Evolutionary conservation across 768 basidiomycete genomes (phyloP), one percentile per base, ranked within the genome.

Genomic region (Mycena alexandri): DNA sequence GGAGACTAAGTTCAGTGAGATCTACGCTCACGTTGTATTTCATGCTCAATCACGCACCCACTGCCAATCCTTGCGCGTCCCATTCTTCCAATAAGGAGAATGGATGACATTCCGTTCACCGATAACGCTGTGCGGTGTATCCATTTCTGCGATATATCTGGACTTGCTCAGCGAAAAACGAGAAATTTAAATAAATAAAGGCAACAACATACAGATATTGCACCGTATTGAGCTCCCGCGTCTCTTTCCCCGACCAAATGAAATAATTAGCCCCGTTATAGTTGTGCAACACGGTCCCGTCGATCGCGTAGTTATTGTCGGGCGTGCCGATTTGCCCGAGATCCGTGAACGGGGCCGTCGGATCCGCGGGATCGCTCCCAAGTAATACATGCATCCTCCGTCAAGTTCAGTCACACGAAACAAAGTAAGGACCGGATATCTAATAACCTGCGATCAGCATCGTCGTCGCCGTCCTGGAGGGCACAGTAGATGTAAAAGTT

Each of bases 81-180:
- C 65, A 22, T 66, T 55, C 6, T 57, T 24, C 65, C 65, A 66
- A 21, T 66, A 66, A 14, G 65, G 65, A 19, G 65, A 66, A n/a
- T 66, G 65, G 1, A 66, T 66, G 16, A 44, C 29, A 12, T 43
- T 17, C 19, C 65, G 51, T 21, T 66, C 65, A 42, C 57, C 48
- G 12, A 46, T 19, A 2, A 66, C 38, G 29, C 59, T 59, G 25
- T 59, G 25, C 16, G 65, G 57, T 8, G 57, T 66, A 24, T 59
- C 65, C 65, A 66, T 66, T 33, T 66, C 29, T 16, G 65, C 65
- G n/a, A 66, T 66, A 36, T 66, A 66, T 5, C 65, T 66, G 53
- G 10, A 14, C 7, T 9, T 22, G 11, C 9, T 65, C 3, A 22
- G 21, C 21, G 12, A 33, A 34, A 16, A 29, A 29, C 29, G 29